phyloP scores from a whole-genome alignment of 192 early-diverging fungal genomes.

The Umbelopsis isabellina region DNA sequence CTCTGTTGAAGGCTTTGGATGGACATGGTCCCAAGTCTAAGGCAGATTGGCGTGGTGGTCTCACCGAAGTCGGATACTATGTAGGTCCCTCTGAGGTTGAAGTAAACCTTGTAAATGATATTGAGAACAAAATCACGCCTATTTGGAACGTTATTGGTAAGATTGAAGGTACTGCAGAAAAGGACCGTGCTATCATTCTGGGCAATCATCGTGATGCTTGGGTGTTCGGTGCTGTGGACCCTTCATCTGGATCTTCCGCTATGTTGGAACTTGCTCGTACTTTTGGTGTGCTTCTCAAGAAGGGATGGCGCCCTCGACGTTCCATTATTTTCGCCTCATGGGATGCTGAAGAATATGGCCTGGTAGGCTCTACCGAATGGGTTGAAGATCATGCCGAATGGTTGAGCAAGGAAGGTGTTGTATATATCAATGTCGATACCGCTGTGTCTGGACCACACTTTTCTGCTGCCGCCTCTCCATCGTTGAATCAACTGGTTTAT shows the following conservation, averaged over 20 bases:
- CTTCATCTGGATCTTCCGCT: slow-evolving; percentile 62
- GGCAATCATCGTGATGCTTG: slow-evolving; percentile 72
- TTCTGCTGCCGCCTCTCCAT: slow-evolving; percentile 53
- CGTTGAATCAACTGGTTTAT: slow-evolving; percentile 53
- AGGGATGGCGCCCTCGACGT: slow-evolving; percentile 68
- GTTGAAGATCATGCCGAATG: slow-evolving; percentile 67
- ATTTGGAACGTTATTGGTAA: slow-evolving; percentile 70
- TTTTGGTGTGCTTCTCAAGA: slow-evolving; percentile 58
- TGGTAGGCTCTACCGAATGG: slow-evolving; percentile 73
- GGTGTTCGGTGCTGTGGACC: slow-evolving; percentile 70
- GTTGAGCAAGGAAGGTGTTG: slow-evolving; percentile 57
- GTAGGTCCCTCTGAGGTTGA: slow-evolving; percentile 58
- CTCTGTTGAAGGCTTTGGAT: slow-evolving; percentile 57
- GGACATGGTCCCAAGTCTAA: slow-evolving; percentile 44
- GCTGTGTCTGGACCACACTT: slow-evolving; percentile 59
- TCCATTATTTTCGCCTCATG: slow-evolving; percentile 70
- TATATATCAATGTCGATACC: slow-evolving; percentile 65
- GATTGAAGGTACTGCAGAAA: slow-evolving; percentile 61
- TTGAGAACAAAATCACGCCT: slow-evolving; percentile 56
- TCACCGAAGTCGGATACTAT: slow-evolving; percentile 58
- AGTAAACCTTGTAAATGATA: slow-evolving; percentile 56
- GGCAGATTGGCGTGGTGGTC: slow-evolving; percentile 56
- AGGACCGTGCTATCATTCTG: slow-evolving; percentile 56
- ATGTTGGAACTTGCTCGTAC: slow-evolving; percentile 60
- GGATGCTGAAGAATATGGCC: slow-evolving; percentile 72